Evolutionary conservation across 2,329 filamentous ascomycete genomes (phyloP), one percentile per base, ranked within the genome.

Genomic region (Apiospora koreana): DNA sequence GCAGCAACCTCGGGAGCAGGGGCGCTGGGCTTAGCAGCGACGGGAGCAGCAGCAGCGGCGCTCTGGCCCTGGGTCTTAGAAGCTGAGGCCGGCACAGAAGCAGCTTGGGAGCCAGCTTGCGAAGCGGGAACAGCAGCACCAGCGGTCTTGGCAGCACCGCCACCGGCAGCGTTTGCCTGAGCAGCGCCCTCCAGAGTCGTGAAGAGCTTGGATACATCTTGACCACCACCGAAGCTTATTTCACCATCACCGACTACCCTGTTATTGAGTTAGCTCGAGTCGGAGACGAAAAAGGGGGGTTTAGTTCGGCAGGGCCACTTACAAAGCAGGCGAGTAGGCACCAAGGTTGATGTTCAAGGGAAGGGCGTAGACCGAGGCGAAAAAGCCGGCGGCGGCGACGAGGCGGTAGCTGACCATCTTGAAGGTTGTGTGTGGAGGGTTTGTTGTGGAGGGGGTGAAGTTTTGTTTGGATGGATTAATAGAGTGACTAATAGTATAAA

Each of bases 161-260:
- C 77, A 64, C 73, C 75, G 12, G 74, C 72, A 6, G 77, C 78
- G 54, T 73, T 76, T 43, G 75, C 77, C 42, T 80, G 74, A 50
- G 83, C 83, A 43, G 83, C 84, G 68, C 84, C 84, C 76, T 85
- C 81, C 73, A 84, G 80, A 54, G 81, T 83, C 72, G 80, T 85
- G 78, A 86, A 82, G 69, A 85, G 75, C 68, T 75, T 80, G 64
- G 83, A 80, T 42, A 86, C 84, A 76, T 85, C 83, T 76, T 82
- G 78, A 69, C 79, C 80, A 71, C 83, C 83, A 73, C 83, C 77
- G 69, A 78, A 79, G 41, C 76, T 78, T 64, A 78, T 78, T 73
- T 78, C 77, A 76, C 77, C 77, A 79, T 79, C 77, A 77, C 77
- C 77, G 71, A 80, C 79, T 71, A 80, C 79, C 76, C 77, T 79